Evolutionary conservation across 208 protist genomes (phyloP), one percentile per base, ranked within the genome.

Genomic region (Leishmania mexicana): DNA sequence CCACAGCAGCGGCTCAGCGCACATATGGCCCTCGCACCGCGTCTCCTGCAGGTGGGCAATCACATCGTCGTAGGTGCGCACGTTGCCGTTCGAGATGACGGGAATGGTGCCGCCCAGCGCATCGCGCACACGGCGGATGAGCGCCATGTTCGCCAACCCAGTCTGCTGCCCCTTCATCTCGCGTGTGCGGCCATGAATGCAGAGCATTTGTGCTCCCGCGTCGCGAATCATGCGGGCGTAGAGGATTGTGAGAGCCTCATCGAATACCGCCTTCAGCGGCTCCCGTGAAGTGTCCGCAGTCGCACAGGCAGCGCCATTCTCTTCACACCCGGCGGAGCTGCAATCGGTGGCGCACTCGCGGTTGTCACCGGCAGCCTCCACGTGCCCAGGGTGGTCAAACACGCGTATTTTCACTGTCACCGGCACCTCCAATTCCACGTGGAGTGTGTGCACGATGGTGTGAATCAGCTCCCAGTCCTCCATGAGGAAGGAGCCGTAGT

Each of bases 371-470:
- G 19, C n/a, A 24, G 31, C 40, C 17, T 71, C 76, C 15, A 11
- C 47, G 35, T 71, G 38, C 1, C 70, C 73, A 6, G 86, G 83
- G 45, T 45, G 49, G 76, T 94, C 88, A 82, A 98, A 98, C 2
- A 98, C 87, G n/a, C 96, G 89, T 68, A 98, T 98, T 64, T 99
- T 99, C 49, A 83, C 94, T 51, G 96, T 98, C 38, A 98, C 95
- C 15, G 97, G 96, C 64, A 98, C 90, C 79, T 83, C 80, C 54
- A 98, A 89, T 79, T 98, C 91, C n/a, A 95, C 90, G 31, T 92
- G 83, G 24, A 98, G 83, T 10, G 87, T 91, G 83, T 94, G 90
- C 21, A 98, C 87, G n/a, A 98, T 92, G 40, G 85, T 91, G 86
- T 96, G 93, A 28, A 98, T 81, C 35, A 86, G 38, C 1, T 94